phyloP scores from a whole-genome alignment of 805 yeast species.

The Teunomyces barrocoloradensis region DNA sequence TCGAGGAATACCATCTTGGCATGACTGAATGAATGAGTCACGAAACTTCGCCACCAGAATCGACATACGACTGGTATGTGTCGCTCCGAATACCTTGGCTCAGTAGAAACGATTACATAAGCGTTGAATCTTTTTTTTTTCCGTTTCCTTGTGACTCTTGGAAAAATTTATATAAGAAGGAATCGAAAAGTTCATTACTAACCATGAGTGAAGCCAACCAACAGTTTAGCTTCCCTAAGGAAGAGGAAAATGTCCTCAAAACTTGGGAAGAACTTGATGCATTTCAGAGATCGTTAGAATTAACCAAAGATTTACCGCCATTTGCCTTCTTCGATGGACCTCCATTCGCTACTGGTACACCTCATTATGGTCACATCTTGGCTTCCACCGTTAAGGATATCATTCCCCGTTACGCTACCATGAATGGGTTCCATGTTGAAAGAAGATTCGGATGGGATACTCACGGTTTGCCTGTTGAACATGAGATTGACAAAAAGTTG shows the following conservation, averaged over 20 bases:
- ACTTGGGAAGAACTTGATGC: constrained; percentile 93
- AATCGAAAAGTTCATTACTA: neutral
- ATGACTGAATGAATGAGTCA: neutral
- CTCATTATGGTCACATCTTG: constrained; percentile 96
- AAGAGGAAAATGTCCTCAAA: constrained; percentile 78
- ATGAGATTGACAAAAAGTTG: constrained; percentile 95
- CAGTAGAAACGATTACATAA: neutral
- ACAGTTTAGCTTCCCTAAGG: constrained; percentile 74
- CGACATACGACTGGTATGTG: neutral
- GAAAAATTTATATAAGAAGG: neutral
- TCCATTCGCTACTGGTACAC: constrained; percentile 99
- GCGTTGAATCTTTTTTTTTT: neutral
- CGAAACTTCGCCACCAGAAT: neutral
- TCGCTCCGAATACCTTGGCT: too few species aligned
- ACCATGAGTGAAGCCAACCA: constrained; percentile 5
- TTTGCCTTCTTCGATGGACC: constrained; percentile 98
- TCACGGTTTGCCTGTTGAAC: constrained; percentile 98
- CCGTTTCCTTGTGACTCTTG: neutral
- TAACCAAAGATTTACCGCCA: constrained; percentile 80
- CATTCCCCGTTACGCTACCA: constrained; percentile 95
- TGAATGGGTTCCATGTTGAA: constrained; percentile 95
- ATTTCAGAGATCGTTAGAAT: constrained; percentile 80
- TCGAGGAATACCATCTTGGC: constrained; percentile 18
- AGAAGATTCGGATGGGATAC: constrained; percentile 99
- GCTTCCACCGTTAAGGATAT: constrained; percentile 97